Evolutionary conservation across 176 grass and related monocot species (phyloP).

Genomic region (Aegilops tauschii): DNA sequence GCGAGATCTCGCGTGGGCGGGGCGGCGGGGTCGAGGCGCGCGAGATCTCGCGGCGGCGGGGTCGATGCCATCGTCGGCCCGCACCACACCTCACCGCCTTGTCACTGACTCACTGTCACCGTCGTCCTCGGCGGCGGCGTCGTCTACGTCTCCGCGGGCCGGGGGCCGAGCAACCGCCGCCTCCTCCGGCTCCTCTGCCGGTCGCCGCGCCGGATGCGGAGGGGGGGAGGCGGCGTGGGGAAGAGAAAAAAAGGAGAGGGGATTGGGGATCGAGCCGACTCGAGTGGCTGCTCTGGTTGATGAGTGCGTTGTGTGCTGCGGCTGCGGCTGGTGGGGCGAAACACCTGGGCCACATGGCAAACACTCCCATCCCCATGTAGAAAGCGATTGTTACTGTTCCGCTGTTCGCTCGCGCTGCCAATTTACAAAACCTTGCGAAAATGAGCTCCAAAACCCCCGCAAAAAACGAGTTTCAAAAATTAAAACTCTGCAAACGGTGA

Average conservation of each 20-base stretch:
- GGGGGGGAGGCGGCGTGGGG: background rate
- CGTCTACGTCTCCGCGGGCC: background rate
- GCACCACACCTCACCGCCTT: background rate
- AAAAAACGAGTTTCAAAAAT: no score
- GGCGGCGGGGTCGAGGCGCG: background rate
- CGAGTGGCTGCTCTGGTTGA: slow-evolving; percentile 15
- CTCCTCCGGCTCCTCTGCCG: background rate
- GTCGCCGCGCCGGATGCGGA: background rate
- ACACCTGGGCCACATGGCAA: slow-evolving; percentile 7
- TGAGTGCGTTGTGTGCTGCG: background rate
- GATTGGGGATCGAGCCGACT: slow-evolving; percentile 6
- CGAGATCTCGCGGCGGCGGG: slow-evolving; percentile 7
- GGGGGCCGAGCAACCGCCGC: background rate
- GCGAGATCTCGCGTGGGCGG: slow-evolving; percentile 13
- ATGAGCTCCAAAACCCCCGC: background rate
- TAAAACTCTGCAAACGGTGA: background rate
- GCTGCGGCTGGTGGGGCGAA: background rate
- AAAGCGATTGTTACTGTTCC: no score
- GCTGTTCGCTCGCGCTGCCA: no score
- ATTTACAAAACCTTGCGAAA: no score
- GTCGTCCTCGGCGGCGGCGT: background rate
- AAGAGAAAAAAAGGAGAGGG: background rate
- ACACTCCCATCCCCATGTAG: background rate
- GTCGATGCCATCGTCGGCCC: slow-evolving; percentile 14
- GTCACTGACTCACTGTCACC: background rate